Base-by-base conservation (phyloP, 805 yeast species). In the Candida coquimbonensis region DNA sequence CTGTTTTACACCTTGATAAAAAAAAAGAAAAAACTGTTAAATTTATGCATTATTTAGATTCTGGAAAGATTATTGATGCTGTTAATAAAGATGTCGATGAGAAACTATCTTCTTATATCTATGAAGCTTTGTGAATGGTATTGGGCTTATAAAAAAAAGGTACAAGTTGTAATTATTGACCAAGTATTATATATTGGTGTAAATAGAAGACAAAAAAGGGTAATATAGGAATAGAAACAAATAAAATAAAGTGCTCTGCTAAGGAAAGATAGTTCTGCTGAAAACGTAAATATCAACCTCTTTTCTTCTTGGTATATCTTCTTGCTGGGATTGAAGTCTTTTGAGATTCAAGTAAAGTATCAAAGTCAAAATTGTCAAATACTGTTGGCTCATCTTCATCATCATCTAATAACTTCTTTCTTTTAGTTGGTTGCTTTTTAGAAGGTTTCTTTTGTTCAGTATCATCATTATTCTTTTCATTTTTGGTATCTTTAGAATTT, bases 1-100 rank as follows among this genome's bases (percentile, higher is more conserved):
- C 95, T 0, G 95, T 85, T 0, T 57, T 85, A 37, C 90, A 85
- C 59, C 69, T 85, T 9, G 81, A 80, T 53, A 67, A 80, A 47
- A 65, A 58, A 7, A 74, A 72, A 43, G 65, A 56, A 32, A 68
- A 73, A 39, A 73, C 81, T 3, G 71, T 74, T 6, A 80, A 78
- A 54, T 78, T 80, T 57, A 83, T 84, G 83, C 91, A 85, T 62
- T 71, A 78, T 45, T 72, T 85, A 46, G 66, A 79, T 45, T 71
- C 73, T 39, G 75, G 73, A 5, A 80, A 80, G 47, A 59, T 83
- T 5, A 51, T 71, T 13, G 78, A 75, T 19, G 84, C 77, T 52
- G 66, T 83, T 25, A 55, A 57, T 27, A 54, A 53, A 27, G 35
- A 39, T 33, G n/a, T 16, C 11, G 21, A 11, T 21, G 25, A 27